phyloP scores from a whole-genome alignment of 179 eudicot genomes.

The Heliamphora pulchella region DNA sequence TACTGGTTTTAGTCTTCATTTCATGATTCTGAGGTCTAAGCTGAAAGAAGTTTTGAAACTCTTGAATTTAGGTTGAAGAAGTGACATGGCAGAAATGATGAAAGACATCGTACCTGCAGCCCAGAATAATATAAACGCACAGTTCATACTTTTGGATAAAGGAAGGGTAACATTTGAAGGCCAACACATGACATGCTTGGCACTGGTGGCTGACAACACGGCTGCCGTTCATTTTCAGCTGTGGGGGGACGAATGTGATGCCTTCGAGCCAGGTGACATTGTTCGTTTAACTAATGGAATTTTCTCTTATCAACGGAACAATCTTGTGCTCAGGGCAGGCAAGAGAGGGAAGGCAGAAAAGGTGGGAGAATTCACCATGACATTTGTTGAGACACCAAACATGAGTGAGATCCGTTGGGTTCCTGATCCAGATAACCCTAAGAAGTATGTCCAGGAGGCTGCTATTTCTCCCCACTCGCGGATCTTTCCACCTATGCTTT shows the following conservation, averaged over 20 bases:
- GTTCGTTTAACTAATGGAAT: constrained; percentile 49
- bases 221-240: constrained; percentile 82
- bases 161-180: constrained; percentile 43
- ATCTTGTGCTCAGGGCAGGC: constrained; percentile 52
- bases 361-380: constrained; percentile 69
- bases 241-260: constrained; percentile 79
- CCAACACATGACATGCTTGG: constrained; percentile 49
- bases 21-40: background rate
- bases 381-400: constrained; percentile 73
- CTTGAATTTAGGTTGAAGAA: constrained; percentile 13
- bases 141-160: constrained; percentile 71
- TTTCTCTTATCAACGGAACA: constrained; percentile 59
- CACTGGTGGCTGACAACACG: constrained; percentile 80
- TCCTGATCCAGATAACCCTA: constrained; percentile 47
- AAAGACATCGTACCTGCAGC: constrained; percentile 78
- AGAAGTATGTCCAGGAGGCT: constrained; percentile 44
- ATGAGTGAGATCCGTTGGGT: constrained; percentile 82
- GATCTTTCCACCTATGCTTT: constrained; percentile 10
- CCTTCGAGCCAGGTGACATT: constrained; percentile 67
- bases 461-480: constrained; percentile 28
- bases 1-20: background rate
- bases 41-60: background rate
- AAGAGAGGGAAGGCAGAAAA: constrained; percentile 67
- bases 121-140: constrained; percentile 55
- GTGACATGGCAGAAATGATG: constrained; percentile 24